Evolutionary conservation across 2,329 filamentous ascomycete genomes (phyloP).

Genomic region (Hawksworthiomyces lignivorus): DNA sequence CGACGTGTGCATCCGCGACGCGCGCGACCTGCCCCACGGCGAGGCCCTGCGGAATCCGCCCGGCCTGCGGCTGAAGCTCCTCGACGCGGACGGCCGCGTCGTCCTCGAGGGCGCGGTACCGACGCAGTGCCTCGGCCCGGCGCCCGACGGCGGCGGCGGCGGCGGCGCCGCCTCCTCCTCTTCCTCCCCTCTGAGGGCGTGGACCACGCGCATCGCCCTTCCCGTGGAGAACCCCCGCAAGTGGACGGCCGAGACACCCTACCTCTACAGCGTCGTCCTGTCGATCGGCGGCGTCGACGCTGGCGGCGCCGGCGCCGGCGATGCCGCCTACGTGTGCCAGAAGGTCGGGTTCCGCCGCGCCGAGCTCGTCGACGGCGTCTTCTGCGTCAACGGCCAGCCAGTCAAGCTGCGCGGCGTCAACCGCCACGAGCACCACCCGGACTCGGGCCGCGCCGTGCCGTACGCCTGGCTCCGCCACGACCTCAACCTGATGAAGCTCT

Average conservation of each 20-base stretch:
- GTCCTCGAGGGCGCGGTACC: background rate
- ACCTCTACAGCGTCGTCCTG: slow-evolving; percentile 39
- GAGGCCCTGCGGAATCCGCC: background rate
- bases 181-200: too few species aligned
- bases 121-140: too few species aligned
- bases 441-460: slow-evolving; percentile 54
- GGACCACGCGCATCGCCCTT: slow-evolving; percentile 14
- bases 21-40: slow-evolving; percentile 5
- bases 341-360: slow-evolving; percentile 54
- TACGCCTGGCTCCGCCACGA: slow-evolving; percentile 55
- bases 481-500: slow-evolving; percentile 58
- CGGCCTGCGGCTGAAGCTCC: background rate
- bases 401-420: slow-evolving; percentile 59
- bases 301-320: too few species aligned
- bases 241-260: slow-evolving; percentile 56
- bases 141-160: too few species aligned
- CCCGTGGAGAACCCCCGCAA: slow-evolving; percentile 40
- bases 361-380: slow-evolving; percentile 51
- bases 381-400: slow-evolving; percentile 54
- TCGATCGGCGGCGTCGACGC: slow-evolving; percentile 16
- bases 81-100: background rate
- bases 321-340: slow-evolving; percentile 28
- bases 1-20: slow-evolving; percentile 22
- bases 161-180: too few species aligned
- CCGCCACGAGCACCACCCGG: slow-evolving; percentile 62